Evolutionary conservation across 2,329 filamentous ascomycete genomes (phyloP), one percentile per base, ranked within the genome.

Genomic region (Meredithiella fracta): DNA sequence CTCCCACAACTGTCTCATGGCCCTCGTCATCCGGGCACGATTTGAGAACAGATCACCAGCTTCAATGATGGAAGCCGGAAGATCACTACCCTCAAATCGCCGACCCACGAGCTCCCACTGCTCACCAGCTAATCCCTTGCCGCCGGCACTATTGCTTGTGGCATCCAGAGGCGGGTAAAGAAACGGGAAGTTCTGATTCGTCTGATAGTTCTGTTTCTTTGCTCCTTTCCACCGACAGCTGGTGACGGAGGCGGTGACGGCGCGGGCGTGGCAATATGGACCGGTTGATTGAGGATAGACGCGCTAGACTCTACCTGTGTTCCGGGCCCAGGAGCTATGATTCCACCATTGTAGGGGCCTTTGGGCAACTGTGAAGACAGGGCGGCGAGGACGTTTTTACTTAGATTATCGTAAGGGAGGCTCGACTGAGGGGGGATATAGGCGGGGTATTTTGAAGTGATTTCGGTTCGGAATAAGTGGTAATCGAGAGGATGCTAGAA

Each of bases 131-230:
- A 77, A 79, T 11, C 90, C 90, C 65, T 94, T 96, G 1, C 91
- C 91, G 53, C 92, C 91, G 38, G 91, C 82, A 62, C 84, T 86
- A 65, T 94, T 95, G 68, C 89, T 95, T 23, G 81, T 83, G 60
- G 83, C 83, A 67, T 96, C 91, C 17, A 96, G 72, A 1, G 92
- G 92, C 1, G 92, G 92, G 62, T 98, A 98, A 71, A 98, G 82
- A 65, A 98, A 97, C 0, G 92, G 92, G 61, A 98, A 97, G 65
- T 96, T 92, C 63, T 98, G 92, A 65, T 98, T 98, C 0, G 92
- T 98, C 67, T 98, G 92, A 64, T 98, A 98, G 62, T 97, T 98
- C 65, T 98, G 92, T 66, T 98, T 98, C 73, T 98, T 98, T 0
- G 85, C 90, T 54, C 86, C 67, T 97, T 98, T 0, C 89, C 89